A percentile compares a stretch with the other conserved stretches of the same genome.
phyloP scores from a whole-genome alignment of 352 stramenopile genomes.

The Globisporangium emineosum region DNA sequence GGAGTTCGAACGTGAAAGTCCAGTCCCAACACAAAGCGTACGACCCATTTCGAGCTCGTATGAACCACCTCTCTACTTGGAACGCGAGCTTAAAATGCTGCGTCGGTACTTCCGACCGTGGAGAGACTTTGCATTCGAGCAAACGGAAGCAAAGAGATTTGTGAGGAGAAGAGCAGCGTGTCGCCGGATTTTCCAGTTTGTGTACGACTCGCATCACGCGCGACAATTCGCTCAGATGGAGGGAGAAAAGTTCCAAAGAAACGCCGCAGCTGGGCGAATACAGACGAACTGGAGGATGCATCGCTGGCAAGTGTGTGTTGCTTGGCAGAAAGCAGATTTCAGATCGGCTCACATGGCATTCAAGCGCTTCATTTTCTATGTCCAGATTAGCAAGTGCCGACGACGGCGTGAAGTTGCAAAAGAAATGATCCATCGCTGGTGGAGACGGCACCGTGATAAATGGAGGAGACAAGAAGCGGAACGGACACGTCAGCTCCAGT shows the following conservation, averaged over 20 bases:
- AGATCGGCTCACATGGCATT: constrained; percentile 38
- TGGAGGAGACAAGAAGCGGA: constrained; percentile 12
- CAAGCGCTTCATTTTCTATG: constrained; percentile 42
- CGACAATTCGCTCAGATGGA: constrained; percentile 5
- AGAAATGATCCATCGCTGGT: constrained; percentile 42
- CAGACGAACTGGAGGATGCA: constrained; percentile 28
- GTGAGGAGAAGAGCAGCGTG: constrained; percentile 25
- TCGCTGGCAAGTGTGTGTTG: constrained; percentile 1
- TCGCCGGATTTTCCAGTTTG: constrained; percentile 27
- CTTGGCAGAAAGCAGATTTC: constrained; percentile 25
- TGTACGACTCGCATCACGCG: constrained; percentile 15
- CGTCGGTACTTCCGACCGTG: constrained; percentile 50
- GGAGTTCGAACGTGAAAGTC: neutral
- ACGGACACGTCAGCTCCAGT: constrained; percentile 13
- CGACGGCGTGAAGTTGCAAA: constrained; percentile 25
- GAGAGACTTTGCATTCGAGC: constrained; percentile 23
- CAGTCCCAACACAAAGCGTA: neutral
- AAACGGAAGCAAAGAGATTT: constrained; percentile 21
- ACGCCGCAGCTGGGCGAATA: constrained; percentile 22
- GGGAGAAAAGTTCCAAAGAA: constrained; percentile 13
- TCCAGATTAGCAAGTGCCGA: constrained; percentile 21
- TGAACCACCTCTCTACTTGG: constrained; percentile 34
- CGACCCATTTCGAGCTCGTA: neutral
- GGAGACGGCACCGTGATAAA: constrained; percentile 22
- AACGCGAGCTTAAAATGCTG: constrained; percentile 68